Evolutionary conservation across 306 rosid genomes (phyloP).

Genomic region (Astragalus glycyphyllos): DNA sequence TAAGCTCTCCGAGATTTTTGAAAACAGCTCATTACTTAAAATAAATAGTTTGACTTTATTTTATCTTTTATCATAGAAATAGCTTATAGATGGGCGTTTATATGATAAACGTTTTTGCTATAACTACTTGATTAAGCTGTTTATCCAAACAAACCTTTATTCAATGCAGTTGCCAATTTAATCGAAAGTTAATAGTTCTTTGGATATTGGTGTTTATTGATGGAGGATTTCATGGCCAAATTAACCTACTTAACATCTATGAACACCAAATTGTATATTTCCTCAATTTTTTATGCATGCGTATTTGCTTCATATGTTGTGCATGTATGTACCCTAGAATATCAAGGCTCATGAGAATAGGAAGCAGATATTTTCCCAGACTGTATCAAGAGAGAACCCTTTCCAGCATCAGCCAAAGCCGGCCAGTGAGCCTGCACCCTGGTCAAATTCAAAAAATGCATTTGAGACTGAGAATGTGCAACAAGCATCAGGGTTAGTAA

Average conservation of each 20-base stretch:
- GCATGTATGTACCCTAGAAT: slow-evolving; percentile 53
- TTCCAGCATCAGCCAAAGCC: slow-evolving; percentile 68
- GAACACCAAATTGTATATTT: neutral
- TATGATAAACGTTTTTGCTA: too few species aligned
- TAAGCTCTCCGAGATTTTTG: too few species aligned
- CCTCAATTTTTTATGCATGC: neutral
- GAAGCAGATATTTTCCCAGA: slow-evolving; percentile 84
- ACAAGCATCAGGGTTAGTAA: slow-evolving; percentile 65
- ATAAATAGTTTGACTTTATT: too few species aligned
- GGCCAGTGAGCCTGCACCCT: slow-evolving; percentile 80
- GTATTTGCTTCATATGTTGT: slow-evolving; percentile 5
- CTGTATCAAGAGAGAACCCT: slow-evolving; percentile 68
- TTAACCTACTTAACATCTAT: neutral
- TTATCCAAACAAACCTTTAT: too few species aligned
- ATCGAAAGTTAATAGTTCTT: neutral
- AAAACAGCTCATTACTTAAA: too few species aligned
- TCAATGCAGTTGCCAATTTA: too few species aligned
- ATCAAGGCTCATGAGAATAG: slow-evolving; percentile 94
- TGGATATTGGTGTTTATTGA: neutral
- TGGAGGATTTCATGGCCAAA: neutral
- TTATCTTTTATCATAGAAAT: too few species aligned
- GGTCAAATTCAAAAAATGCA: slow-evolving; percentile 69
- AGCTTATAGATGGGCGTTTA: too few species aligned
- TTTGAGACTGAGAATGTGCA: slow-evolving; percentile 53
- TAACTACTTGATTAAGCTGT: too few species aligned